Conservation (phyloP, 257 asterid genomes). For the Catharanthus roseus region DNA sequence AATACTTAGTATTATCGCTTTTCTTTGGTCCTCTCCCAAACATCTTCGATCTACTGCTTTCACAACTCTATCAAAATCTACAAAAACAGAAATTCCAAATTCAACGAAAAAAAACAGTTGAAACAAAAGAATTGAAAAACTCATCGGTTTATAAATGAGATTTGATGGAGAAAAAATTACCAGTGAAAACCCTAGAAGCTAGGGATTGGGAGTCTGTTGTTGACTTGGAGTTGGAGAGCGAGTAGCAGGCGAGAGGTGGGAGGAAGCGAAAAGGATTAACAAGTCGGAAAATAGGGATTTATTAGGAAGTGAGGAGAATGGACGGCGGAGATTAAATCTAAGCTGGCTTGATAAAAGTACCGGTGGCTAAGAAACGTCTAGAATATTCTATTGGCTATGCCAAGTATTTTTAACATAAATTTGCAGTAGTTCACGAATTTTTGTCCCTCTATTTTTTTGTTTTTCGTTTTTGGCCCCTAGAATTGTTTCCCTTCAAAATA, state of each 20-base stretch:
- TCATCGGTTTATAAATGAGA: not conserved
- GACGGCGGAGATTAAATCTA: slow-evolving; percentile 39
- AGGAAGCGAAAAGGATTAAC: slow-evolving; percentile 14
- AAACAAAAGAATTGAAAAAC: not conserved
- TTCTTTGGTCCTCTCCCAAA: slow-evolving; percentile 74
- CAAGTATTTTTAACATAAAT: no score
- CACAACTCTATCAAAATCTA: slow-evolving; percentile 5
- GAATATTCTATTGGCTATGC: slow-evolving; percentile 8
- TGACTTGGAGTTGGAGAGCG: slow-evolving; percentile 16
- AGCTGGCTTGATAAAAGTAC: not conserved
- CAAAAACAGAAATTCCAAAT: not conserved
- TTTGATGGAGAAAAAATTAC: not conserved
- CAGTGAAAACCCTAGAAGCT: not conserved
- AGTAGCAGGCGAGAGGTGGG: slow-evolving; percentile 14
- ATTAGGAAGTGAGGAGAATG: slow-evolving; percentile 6
- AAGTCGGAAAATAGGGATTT: slow-evolving; percentile 19
- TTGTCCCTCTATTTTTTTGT: not conserved
- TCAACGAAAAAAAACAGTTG: not conserved
- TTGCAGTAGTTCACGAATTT: not conserved
- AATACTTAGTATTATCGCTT: slow-evolving; percentile 70
- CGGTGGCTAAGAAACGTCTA: slow-evolving; percentile 5
- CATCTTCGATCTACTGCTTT: slow-evolving; percentile 31
- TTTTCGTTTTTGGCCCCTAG: not conserved
- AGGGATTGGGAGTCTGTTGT: slow-evolving; percentile 1
- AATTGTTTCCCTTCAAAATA: no score